A percentile compares a stretch with the other conserved stretches of the same genome.
These are phyloP conservation scores for Ogataea salicorniae DNA, from an alignment of 805 yeast genomes.

Conservation along the genomic window DNA sequence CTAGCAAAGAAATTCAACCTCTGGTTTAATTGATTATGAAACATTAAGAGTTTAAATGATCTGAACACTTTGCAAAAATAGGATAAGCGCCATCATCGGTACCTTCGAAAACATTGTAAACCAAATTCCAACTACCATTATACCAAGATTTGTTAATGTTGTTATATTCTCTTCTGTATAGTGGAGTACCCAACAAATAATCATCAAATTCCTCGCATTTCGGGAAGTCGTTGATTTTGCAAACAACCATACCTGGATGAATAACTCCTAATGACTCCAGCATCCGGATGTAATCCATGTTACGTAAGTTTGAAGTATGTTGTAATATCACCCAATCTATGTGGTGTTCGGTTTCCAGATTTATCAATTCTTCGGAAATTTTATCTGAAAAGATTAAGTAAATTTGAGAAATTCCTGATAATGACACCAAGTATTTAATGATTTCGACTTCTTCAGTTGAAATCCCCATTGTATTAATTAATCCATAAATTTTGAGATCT, in stretches of 20 bases:
- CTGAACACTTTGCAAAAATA: slow-evolving; percentile 3
- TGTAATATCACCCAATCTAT: slow-evolving; percentile 20
- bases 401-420: slow-evolving; percentile 16
- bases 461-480: slow-evolving; percentile 6
- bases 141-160: not conserved
- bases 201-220: slow-evolving; percentile 1
- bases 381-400: slow-evolving; percentile 4
- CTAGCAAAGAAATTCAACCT: no score
- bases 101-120: slow-evolving; percentile 4
- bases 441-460: slow-evolving; percentile 6
- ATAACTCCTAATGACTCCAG: slow-evolving; percentile 20
- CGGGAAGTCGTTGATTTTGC: slow-evolving; percentile 10
- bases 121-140: slow-evolving; percentile 23
- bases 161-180: slow-evolving; percentile 8
- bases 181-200: slow-evolving; percentile 21
- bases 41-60: not conserved
- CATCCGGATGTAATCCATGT: slow-evolving; percentile 13
- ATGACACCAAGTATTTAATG: slow-evolving; percentile 13
- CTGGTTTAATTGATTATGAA: no score
- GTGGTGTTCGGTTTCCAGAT: not conserved
- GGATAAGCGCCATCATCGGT: not conserved
- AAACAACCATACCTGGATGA: slow-evolving; percentile 15
- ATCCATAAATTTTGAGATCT: slow-evolving; percentile 12
- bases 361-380: slow-evolving; percentile 1
- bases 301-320: slow-evolving; percentile 7